Percentiles rank a stretch among this genome's conserved stretches.
Evolutionary conservation across 2,329 filamentous ascomycete species (phyloP).

Genomic region (Apiospora pterosperma): DNA sequence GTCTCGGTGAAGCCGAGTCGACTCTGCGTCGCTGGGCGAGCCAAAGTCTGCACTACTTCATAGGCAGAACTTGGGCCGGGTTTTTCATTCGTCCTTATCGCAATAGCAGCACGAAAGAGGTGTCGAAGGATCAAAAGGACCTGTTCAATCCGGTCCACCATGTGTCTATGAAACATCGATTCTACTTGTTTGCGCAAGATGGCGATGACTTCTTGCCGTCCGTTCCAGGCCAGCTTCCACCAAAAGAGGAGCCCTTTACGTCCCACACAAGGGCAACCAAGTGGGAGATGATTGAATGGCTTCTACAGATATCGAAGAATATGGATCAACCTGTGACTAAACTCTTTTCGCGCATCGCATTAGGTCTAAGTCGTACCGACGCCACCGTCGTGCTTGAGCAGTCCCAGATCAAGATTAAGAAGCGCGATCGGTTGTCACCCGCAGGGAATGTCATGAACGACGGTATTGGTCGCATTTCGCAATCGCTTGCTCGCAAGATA

Average conservation of each 20-base stretch:
- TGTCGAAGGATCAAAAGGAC: slow-evolving; percentile 5
- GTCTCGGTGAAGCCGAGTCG: slow-evolving; percentile 15
- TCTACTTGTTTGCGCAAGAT: slow-evolving; percentile 54
- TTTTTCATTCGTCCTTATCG: slow-evolving; percentile 42
- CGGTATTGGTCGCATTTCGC: slow-evolving; percentile 64
- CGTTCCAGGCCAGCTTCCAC: slow-evolving; percentile 23
- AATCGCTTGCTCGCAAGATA: slow-evolving; percentile 52
- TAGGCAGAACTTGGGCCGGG: slow-evolving; percentile 44
- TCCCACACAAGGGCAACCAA: slow-evolving; percentile 21
- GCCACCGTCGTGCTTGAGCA: slow-evolving; percentile 43
- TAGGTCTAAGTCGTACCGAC: slow-evolving; percentile 50
- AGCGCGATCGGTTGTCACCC: slow-evolving; percentile 37
- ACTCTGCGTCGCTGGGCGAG: slow-evolving; percentile 33
- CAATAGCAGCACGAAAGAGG: slow-evolving; percentile 30
- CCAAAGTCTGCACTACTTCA: slow-evolving; percentile 35
- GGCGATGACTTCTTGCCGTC: slow-evolving; percentile 38
- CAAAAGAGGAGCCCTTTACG: slow-evolving; percentile 17
- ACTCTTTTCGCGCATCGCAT: slow-evolving; percentile 53
- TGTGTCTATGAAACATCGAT: slow-evolving; percentile 29
- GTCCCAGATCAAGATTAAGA: slow-evolving; percentile 40
- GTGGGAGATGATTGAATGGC: slow-evolving; percentile 48
- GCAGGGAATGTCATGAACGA: slow-evolving; percentile 57
- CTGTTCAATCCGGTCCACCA: neutral
- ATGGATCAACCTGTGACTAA: slow-evolving; percentile 47
- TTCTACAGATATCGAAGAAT: slow-evolving; percentile 45